Percentiles rank a stretch among this genome's conserved stretches.
phyloP scores from a whole-genome alignment of 306 rosid genomes.

The Comarum palustre region DNA sequence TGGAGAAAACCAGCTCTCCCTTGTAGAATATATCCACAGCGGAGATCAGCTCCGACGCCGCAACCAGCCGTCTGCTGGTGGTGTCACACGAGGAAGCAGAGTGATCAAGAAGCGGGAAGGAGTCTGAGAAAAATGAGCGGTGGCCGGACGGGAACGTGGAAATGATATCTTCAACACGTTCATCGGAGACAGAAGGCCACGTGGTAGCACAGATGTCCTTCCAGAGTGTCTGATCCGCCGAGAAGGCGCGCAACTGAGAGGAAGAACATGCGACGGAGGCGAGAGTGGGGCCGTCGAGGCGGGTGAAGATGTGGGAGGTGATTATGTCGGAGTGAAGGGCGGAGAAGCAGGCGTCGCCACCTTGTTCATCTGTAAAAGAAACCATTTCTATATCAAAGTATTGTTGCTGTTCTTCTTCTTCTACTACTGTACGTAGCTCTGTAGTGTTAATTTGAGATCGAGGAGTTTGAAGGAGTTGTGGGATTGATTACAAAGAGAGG shows the following conservation, averaged over 20 bases:
- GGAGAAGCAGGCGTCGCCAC: constrained; percentile 30
- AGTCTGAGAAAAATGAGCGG: constrained; percentile 67
- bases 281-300: constrained; percentile 69
- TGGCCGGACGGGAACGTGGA: constrained; percentile 52
- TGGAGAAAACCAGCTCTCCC: constrained; percentile 51
- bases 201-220: constrained; percentile 37
- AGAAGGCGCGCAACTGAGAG: constrained; percentile 48
- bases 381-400: constrained; percentile 6
- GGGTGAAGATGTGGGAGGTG: constrained; percentile 59
- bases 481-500: constrained; percentile 6
- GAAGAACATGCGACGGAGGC: constrained; percentile 50
- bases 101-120: constrained; percentile 51
- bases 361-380: constrained; percentile 19
- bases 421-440: not conserved
- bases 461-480: not conserved
- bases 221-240: constrained; percentile 65
- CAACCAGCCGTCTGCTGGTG: not conserved
- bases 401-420: not conserved
- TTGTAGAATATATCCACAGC: constrained; percentile 68
- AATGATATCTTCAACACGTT: constrained; percentile 29
- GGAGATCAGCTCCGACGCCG: constrained; percentile 41
- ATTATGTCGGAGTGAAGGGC: constrained; percentile 59
- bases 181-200: constrained; percentile 70
- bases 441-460: not conserved
- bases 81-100: not conserved